Percentiles rank a stretch among this genome's conserved stretches.
phyloP scores from a whole-genome alignment of 2,329 filamentous ascomycete genomes.

The Neoascochyta sp. region DNA sequence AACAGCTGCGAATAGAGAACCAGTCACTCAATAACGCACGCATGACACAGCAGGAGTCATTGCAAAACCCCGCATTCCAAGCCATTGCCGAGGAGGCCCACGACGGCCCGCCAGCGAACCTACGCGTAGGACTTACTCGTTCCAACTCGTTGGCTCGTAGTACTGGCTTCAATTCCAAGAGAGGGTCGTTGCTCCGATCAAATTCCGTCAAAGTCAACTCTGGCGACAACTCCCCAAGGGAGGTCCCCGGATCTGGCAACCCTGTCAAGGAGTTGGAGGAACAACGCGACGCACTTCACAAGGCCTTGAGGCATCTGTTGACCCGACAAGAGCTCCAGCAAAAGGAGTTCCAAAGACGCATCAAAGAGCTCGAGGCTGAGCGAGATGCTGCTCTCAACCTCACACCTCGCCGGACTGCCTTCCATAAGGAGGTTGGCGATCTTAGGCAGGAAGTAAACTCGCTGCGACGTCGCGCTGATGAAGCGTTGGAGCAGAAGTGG shows the following conservation, averaged over 20 bases:
- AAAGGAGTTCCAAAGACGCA: constrained; percentile 76
- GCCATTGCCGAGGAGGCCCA: constrained; percentile 60
- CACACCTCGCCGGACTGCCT: constrained; percentile 71
- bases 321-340: constrained; percentile 82
- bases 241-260: constrained; percentile 24
- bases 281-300: constrained; percentile 88
- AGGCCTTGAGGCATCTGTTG: constrained; percentile 77
- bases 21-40: constrained; percentile 51
- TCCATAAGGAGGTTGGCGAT: constrained; percentile 75
- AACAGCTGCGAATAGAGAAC: constrained; percentile 62
- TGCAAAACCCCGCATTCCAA: constrained; percentile 51
- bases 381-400: constrained; percentile 67
- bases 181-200: constrained; percentile 51
- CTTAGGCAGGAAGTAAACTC: constrained; percentile 81
- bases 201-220: constrained; percentile 42
- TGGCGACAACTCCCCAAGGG: constrained; percentile 57
- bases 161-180: constrained; percentile 38
- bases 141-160: constrained; percentile 65
- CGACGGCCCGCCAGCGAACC: constrained; percentile 26
- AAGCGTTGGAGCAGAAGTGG: constrained; percentile 93
- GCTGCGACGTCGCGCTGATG: constrained; percentile 81
- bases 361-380: constrained; percentile 72
- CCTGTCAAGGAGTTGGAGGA: constrained; percentile 83
- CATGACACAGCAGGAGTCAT: constrained; percentile 47
- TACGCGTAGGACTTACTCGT: constrained; percentile 54